Evolutionary conservation across 78 protist species (phyloP), one percentile per base, ranked within the genome.

Genomic region (Dictyostelium brefeldianum): DNA sequence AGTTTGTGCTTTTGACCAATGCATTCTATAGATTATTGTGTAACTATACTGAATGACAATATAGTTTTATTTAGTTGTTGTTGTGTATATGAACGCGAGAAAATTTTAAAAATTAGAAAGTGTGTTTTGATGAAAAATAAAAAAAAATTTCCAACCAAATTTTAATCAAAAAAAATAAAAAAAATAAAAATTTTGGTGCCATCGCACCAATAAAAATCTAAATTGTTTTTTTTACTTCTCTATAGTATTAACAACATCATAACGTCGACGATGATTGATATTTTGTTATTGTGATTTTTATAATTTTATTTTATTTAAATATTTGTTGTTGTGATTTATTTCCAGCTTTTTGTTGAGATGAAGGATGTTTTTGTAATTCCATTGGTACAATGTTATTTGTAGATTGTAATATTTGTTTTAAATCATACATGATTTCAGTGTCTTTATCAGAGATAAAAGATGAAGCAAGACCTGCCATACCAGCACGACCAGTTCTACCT

Each of bases 401-500:
- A 8, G 50, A 53, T 4, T 74, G 22, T 20, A 97, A n/a, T 50
- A 96, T 59, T 71, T 89, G 71, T 77, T 93, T 94, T 41, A 98
- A 94, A 36, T 97, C 97, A 81, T 74, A 92, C 85, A 96, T 64
- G 43, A 97, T 73, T 43, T 71, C 97, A 17, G 75, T 57, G 48
- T 98, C 99, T 43, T 94, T 97, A 25, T 31, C 65, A 36, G 97
- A 95, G 47, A 98, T 46, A 94, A 99, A 89, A 17, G 98, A 91
- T 17, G 79, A 46, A 3, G 99, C 99, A 3, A 70, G 22, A 71
- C 99, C 99, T 5, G 43, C 77, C 56, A 71, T 25, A 22, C 99
- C 99, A 9, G 99, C 99, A 51, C 99, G 94, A n/a, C 98, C 99
- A 20, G 99, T 98, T 14, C 99, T 95, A 22, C 99, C 99, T 48